Conservation (phyloP, 2,329 filamentous ascomycete genomes). For the Alternaria arbusti region DNA sequence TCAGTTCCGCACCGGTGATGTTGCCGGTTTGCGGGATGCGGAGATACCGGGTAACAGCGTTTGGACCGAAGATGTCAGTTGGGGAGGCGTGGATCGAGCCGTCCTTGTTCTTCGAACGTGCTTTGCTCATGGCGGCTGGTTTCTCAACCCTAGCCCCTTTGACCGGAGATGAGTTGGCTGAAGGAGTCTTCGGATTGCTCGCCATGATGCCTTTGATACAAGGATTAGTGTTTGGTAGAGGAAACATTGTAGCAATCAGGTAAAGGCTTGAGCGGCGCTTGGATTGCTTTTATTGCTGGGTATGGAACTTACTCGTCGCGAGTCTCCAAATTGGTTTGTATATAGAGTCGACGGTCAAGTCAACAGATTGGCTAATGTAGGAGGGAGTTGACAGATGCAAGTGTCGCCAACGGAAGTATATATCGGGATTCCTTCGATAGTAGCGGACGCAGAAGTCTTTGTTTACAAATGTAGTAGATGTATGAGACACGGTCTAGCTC, state of each 20-base stretch:
- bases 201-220: not conserved
- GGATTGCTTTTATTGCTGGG: not conserved
- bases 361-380: too few species aligned
- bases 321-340: not conserved
- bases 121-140: not conserved
- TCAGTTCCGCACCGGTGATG: conserved; percentile 12
- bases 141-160: not conserved
- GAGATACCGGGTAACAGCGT: not conserved
- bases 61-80: not conserved
- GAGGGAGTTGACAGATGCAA: too few species aligned
- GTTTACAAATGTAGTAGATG: not conserved
- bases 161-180: not conserved
- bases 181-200: not conserved
- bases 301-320: not conserved
- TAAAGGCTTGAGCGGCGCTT: not conserved
- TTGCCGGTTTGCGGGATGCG: conserved; percentile 3
- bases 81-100: not conserved
- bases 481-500: not conserved
- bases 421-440: too few species aligned
- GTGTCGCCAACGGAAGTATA: too few species aligned
- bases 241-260: not conserved
- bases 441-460: not conserved
- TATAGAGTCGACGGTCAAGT: too few species aligned
- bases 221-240: not conserved
- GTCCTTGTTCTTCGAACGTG: not conserved